Percentiles rank a stretch among this genome's conserved stretches.
Evolutionary conservation across 441 rosid genomes (phyloP).

Genomic region (Brassica balearica): DNA sequence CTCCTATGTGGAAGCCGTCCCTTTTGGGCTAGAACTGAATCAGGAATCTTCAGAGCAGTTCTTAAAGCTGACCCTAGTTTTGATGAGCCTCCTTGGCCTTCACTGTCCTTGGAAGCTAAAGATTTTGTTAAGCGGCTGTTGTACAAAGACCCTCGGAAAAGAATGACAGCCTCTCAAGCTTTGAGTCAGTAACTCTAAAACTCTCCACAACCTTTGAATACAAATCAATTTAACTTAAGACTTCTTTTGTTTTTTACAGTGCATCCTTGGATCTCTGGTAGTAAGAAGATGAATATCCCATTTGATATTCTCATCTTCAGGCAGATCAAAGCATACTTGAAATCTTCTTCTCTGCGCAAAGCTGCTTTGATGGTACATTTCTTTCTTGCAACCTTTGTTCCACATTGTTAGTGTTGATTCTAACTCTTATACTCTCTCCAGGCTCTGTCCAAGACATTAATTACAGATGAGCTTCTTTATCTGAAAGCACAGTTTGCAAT

Average conservation of each 20-base stretch:
- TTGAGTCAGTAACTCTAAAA: slow-evolving; percentile 59
- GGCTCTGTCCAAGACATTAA: slow-evolving; percentile 90
- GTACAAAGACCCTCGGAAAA: slow-evolving; percentile 84
- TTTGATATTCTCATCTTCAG: slow-evolving; percentile 79
- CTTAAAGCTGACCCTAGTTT: slow-evolving; percentile 90
- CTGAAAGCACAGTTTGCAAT: slow-evolving; percentile 76
- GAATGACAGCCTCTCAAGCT: slow-evolving; percentile 97
- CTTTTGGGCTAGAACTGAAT: slow-evolving; percentile 97
- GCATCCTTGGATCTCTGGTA: slow-evolving; percentile 87
- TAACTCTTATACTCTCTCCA: slow-evolving; percentile 43
- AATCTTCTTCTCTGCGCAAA: slow-evolving; percentile 83
- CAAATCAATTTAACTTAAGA: not conserved
- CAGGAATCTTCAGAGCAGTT: slow-evolving; percentile 93
- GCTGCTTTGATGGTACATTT: slow-evolving; percentile 77
- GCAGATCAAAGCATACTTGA: slow-evolving; percentile 60
- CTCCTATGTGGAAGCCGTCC: slow-evolving; percentile 96
- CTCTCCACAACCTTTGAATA: slow-evolving; percentile 33
- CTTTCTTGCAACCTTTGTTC: not conserved
- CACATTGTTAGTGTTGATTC: slow-evolving; percentile 4
- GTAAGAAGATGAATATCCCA: slow-evolving; percentile 61
- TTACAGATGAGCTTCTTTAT: slow-evolving; percentile 65
- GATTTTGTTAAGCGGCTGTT: slow-evolving; percentile 84
- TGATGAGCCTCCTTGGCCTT: slow-evolving; percentile 90
- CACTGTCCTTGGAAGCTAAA: slow-evolving; percentile 77
- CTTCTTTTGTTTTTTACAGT: slow-evolving; percentile 51